Percentiles rank a stretch among this genome's conserved stretches.
Evolutionary conservation across 1,284 basidiomycete species (phyloP).

Genomic region (Leucoagaricus sp.): DNA sequence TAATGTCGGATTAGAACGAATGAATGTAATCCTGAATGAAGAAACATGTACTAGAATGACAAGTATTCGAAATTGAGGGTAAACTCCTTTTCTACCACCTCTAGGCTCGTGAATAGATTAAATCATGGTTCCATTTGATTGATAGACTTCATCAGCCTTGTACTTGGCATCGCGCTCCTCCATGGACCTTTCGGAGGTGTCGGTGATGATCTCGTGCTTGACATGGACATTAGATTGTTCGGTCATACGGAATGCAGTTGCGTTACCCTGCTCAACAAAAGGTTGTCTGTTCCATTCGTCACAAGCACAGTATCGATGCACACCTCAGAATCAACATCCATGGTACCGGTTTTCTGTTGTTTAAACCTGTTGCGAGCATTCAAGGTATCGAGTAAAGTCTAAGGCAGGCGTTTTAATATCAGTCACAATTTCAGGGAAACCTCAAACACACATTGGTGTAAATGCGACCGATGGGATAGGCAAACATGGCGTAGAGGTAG

Average conservation of each 20-base stretch:
- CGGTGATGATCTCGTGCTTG: constrained; percentile 34
- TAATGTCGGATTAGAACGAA: neutral
- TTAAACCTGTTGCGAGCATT: constrained; percentile 34
- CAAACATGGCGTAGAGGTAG: constrained; percentile 46
- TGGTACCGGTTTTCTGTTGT: constrained; percentile 27
- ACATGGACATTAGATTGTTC: constrained; percentile 33
- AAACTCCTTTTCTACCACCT: neutral
- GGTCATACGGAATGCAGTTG: constrained; percentile 31
- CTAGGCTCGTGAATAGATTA: no score
- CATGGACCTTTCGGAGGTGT: constrained; percentile 23
- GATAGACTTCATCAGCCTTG: constrained; percentile 15
- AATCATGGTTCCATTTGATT: neutral
- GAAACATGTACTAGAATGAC: neutral
- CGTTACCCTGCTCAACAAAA: constrained; percentile 19
- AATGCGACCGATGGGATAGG: constrained; percentile 44
- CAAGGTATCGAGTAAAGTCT: constrained; percentile 44
- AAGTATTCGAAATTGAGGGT: neutral
- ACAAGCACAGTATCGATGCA: constrained; percentile 1
- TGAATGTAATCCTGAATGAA: neutral
- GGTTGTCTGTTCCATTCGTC: neutral
- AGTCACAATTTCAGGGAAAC: neutral
- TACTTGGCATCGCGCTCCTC: constrained; percentile 28
- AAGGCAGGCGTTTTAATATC: neutral
- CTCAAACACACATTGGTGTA: constrained; percentile 40
- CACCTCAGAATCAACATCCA: constrained; percentile 34